Percentiles rank a stretch among this genome's conserved stretches.
Evolutionary conservation across 345 rosid species (phyloP).

Genomic region (Brassica juncea): DNA sequence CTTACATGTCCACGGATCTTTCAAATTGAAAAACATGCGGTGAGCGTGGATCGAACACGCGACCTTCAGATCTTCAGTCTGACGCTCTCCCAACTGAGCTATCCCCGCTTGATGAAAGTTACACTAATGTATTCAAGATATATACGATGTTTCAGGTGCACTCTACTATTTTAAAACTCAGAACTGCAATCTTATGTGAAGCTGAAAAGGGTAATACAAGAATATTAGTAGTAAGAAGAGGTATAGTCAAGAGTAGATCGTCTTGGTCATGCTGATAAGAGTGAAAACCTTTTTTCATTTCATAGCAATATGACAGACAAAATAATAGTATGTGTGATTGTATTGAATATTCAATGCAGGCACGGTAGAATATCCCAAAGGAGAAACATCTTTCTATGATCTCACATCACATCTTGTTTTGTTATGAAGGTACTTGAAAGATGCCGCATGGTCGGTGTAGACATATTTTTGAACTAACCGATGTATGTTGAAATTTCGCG

Average conservation of each 20-base stretch:
- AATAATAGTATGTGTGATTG: background rate
- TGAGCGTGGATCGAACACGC: constrained; percentile 76
- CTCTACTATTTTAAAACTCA: background rate
- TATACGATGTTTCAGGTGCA: background rate
- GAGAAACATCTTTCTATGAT: background rate
- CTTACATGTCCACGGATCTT: background rate
- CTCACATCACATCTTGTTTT: background rate
- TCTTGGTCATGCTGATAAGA: background rate
- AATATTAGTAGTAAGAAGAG: background rate
- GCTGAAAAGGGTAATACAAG: background rate
- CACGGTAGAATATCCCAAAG: background rate
- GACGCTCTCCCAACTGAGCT: constrained; percentile 99
- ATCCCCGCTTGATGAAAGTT: constrained; percentile 47
- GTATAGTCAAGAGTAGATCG: background rate
- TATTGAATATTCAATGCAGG: background rate
- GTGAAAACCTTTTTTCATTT: background rate
- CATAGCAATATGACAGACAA: background rate
- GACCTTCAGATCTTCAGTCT: constrained; percentile 76
- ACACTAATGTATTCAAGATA: background rate
- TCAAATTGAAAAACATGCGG: constrained; percentile 38
- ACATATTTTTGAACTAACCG: background rate
- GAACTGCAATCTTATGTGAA: background rate
- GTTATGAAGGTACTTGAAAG: background rate
- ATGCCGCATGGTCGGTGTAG: background rate
- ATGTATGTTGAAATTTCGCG: background rate